Base-by-base conservation (phyloP, 352 stramenopile species). In the Peronosclerospora sorghi region DNA sequence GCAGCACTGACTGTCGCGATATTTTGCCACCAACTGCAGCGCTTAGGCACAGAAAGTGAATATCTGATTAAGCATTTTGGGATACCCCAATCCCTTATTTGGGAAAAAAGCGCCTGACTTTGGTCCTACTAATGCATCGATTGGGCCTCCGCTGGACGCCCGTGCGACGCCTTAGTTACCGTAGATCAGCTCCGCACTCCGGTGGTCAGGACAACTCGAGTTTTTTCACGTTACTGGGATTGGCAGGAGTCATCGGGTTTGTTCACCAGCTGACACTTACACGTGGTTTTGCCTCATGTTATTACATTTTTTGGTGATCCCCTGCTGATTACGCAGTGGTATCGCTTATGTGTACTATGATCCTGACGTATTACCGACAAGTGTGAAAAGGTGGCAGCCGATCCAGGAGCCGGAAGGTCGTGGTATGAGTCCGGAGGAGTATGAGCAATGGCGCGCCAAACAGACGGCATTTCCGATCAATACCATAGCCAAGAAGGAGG, bases 21-120 rank as follows among this genome's bases (percentile, higher is more conserved):
- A 62, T 94, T 94, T 94, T 94, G 65, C 91, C 65, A 42, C 83
- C 64, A 23, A 79, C 87, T 27, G 98, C 94, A 10, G 75, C 66
- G 59, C 98, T 96, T 69, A 98, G 96, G 54, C 96, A 97, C 28
- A 27, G 64, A 35, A 35, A 51, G 42, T 9, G 48, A 48, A 38
- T 24, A 34, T 17, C 54, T 52, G n/a, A n/a, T n/a, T n/a, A 26
- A 26, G 21, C 21, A 26, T 26, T 26, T 26, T 26, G 21, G 21
- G 21, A 26, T 26, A 7, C 21, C 21, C 21, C 21, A 3, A 26
- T 26, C 21, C 21, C 21, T 26, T 26, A 6, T n/a, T n/a, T n/a
- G n/a, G n/a, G n/a, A n/a, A n/a, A n/a, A n/a, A n/a, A n/a, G n/a
- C n/a, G n/a, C n/a, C n/a, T n/a, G n/a, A n/a, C n/a, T n/a, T n/a